These are phyloP conservation scores for Corymbia calophylla DNA, from an alignment of 441 rosid genomes.

Conservation along the genomic window DNA sequence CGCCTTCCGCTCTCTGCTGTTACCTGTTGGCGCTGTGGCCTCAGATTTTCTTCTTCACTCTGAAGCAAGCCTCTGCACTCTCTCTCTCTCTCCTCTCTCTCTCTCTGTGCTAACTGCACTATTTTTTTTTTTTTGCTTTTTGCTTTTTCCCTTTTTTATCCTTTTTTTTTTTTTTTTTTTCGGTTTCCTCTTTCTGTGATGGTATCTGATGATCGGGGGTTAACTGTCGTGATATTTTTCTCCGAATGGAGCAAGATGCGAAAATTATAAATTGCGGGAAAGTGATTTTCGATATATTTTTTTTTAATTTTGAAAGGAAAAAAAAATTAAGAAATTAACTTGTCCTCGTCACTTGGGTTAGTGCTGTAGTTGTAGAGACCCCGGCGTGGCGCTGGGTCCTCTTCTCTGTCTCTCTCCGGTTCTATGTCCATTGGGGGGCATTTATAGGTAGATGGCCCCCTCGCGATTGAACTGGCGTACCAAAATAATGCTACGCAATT, in stretches of 20 bases:
- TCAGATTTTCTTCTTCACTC: conserved; percentile 57
- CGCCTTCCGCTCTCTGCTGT: background rate
- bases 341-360: background rate
- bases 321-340: background rate
- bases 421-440: background rate
- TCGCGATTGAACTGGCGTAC: background rate
- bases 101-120: conserved; percentile 12
- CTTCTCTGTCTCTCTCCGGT: background rate
- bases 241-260: background rate
- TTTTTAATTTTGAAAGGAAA: background rate
- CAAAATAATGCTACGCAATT: background rate
- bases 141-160: background rate
- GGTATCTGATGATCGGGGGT: background rate
- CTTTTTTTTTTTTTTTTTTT: background rate
- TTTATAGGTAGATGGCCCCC: background rate
- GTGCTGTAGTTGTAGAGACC: background rate
- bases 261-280: background rate
- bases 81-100: conserved; percentile 3
- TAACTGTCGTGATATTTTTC: background rate
- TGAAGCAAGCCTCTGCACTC: conserved; percentile 25
- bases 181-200: background rate
- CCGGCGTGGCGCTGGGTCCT: background rate
- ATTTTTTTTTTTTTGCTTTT: conserved; percentile 3
- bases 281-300: background rate
- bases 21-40: background rate